Base-by-base conservation (phyloP, 352 stramenopile genomes). In the Phytophthora pseudosyringae region DNA sequence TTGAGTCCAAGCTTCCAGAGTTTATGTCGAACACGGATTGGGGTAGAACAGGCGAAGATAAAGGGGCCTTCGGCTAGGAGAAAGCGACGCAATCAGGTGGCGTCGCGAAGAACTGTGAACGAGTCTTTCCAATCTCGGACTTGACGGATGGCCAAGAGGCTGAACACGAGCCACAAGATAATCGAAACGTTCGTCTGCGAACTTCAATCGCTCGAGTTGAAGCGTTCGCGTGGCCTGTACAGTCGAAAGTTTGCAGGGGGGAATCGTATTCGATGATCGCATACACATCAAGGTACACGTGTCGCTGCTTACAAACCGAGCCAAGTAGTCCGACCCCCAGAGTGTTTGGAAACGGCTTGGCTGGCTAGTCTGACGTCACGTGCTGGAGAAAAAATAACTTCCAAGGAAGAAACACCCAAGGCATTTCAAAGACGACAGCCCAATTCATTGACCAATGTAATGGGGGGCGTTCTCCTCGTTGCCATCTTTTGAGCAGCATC, bases 331-430 rank as follows among this genome's bases (percentile, higher is more conserved):
- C 26, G 44, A 21, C 28, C 28, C 26, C 25, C 18, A 12, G 32
- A 44, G 16, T 35, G 3, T 31, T 36, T 62, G 26, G 35, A 62
- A 55, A 62, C 58, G 48, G 39, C 32, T 59, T 32, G 39, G 53
- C 41, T 10, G 41, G 18, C 41, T 53, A 49, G 35, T 45, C 49
- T 47, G 35, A 47, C 21, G 32, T 25, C 49, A 45, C 6, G 18
- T 35, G 26, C 33, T 2, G 16, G 8, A 6, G 32, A 41, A 25
- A 12, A 43, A 40, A 32, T 16, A 46, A 45, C 18, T 57, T 57
- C 49, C 35, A 47, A 57, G 31, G 25, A 57, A 38, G 33, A 45
- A 56, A 45, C 10, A 16, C 9, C 5, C 44, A 13, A 21, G 25
- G 18, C 25, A 33, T 4, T 18, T 18, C 16, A 16, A 18, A 13